Conservation (phyloP, 306 rosid genomes). For the Trichosanthes truncata region DNA sequence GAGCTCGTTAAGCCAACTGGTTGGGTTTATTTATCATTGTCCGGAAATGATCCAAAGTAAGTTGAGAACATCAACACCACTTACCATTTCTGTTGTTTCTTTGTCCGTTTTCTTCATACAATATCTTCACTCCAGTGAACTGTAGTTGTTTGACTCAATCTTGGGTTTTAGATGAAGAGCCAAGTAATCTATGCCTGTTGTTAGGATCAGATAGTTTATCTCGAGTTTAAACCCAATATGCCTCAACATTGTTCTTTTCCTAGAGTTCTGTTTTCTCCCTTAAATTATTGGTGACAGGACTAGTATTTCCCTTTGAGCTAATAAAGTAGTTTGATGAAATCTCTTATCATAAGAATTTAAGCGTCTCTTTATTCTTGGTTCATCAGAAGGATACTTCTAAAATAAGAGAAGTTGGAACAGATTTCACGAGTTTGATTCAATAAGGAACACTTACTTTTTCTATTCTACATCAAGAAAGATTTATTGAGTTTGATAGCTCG, state of each 20-base stretch:
- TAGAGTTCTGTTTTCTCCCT: background rate
- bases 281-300: background rate
- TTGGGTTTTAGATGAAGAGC: background rate
- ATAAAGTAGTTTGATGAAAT: background rate
- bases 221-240: background rate
- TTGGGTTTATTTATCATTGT: slow-evolving; percentile 76
- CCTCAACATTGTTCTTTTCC: background rate
- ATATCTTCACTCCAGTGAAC: background rate
- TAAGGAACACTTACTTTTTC: background rate
- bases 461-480: background rate
- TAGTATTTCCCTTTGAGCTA: background rate
- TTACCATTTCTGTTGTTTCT: background rate
- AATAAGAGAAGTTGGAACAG: background rate
- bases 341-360: background rate
- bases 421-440: background rate
- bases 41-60: slow-evolving; percentile 84
- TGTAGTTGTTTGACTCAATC: background rate
- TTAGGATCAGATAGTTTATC: background rate
- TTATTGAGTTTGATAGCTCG: background rate
- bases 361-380: background rate
- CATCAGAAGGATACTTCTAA: background rate
- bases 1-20: slow-evolving; percentile 84
- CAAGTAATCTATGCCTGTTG: background rate
- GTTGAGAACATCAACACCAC: background rate
- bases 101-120: background rate